Evolutionary conservation across 176 grass and related monocot genomes (phyloP), one percentile per base, ranked within the genome.

Genomic region (Oryza coarctata): DNA sequence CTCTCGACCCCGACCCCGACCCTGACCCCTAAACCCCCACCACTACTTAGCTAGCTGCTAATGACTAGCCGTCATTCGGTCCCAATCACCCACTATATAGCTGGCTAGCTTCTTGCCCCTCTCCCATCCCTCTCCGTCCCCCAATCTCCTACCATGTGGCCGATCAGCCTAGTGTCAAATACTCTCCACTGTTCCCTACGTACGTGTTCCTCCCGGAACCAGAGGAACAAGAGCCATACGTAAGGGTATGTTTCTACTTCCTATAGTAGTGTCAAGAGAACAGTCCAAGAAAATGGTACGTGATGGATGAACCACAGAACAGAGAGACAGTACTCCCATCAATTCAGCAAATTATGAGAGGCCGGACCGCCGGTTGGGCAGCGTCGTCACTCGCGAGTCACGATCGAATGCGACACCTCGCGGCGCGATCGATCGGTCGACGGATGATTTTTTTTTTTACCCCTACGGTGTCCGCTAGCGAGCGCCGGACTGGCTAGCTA

Each of bases 81-180:
- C 52, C 22, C 7, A 58, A 58, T 58, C 22, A n/a, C 52, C 22
- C 7, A 58, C 7, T 8, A 58, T 58, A n/a, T 58, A 23, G 20
- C 52, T 22, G 18, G 52, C 7, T 25, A 60, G 55, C 6, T 60
- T 15, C 5, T 43, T 49, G 71, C 71, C 44, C 43, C 43, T 44
- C 17, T 73, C 71, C 80, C 80, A 74, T 82, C 22, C 80, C 80
- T 74, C 9, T 43, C 39, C 80, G 80, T 47, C 70, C 70, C 69
- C 80, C 20, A 71, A 82, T 82, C 80, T 22, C 28, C 69, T 45
- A 5, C 29, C 80, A 34, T 33, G 44, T 35, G 5, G 70, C 70
- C 47, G 70, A 47, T 35, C 39, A 30, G 38, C 70, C 14, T 28
- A 13, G 20, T 27, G 70, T 1, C 68, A 60, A 8, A 4, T 60